Evolutionary conservation across 1,284 basidiomycete genomes (phyloP).

Genomic region (Hemileia vastatrix): DNA sequence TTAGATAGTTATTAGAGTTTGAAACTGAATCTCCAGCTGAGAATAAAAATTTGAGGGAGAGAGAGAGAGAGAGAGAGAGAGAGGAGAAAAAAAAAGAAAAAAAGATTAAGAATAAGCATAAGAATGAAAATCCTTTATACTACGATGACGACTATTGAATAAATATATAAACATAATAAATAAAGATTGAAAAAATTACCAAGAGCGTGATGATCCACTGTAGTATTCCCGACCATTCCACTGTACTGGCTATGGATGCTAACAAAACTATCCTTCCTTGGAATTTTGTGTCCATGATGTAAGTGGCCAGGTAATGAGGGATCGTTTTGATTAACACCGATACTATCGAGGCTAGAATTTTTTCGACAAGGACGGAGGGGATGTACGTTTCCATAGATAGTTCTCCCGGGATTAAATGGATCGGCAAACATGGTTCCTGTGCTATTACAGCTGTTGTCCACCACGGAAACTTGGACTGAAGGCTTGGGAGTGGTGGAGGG

Average conservation of each 20-base stretch:
- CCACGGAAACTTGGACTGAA: neutral
- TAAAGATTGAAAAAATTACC: no score
- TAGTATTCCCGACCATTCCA: no score
- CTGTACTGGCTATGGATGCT: neutral
- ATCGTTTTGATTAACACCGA: neutral
- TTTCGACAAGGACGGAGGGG: conserved; percentile 1
- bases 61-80: neutral
- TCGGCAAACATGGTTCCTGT: conserved; percentile 21
- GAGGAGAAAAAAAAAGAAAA: neutral
- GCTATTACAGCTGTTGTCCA: neutral
- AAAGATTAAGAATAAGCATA: neutral
- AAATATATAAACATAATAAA: no score
- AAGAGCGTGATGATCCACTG: no score
- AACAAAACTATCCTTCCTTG: neutral
- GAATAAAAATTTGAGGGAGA: neutral
- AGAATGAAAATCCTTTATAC: neutral
- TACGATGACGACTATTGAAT: no score
- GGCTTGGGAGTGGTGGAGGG: no score
- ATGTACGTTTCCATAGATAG: no score
- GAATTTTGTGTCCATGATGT: neutral
- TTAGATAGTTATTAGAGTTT: neutral
- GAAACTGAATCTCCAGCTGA: neutral
- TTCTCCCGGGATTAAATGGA: conserved; percentile 21
- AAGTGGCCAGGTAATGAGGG: neutral
- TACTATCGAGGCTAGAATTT: conserved; percentile 3